Evolutionary conservation across 2,329 filamentous ascomycete genomes (phyloP), one percentile per base, ranked within the genome.

Genomic region (Aspergillus piperis): DNA sequence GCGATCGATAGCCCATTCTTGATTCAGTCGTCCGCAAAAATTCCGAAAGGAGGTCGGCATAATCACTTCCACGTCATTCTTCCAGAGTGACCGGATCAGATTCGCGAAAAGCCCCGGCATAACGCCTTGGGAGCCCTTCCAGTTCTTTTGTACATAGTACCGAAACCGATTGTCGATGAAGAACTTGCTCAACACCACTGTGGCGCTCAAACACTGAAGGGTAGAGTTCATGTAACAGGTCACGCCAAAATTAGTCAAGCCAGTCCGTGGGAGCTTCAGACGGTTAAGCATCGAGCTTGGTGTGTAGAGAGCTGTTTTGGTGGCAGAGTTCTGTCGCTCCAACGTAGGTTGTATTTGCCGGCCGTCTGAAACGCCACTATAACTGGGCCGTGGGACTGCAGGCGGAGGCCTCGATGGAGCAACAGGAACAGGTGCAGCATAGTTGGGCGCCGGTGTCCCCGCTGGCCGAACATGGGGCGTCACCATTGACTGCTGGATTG

Each of bases 141-240:
- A 92, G 81, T 81, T 85, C 70, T 79, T 82, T 70, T 81, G 86
- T 66, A 89, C 85, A 82, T 76, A 84, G 69, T 72, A 80, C 67
- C 72, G 84, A 77, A 77, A 91, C 70, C 71, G 89, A 71, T 80
- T 89, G 80, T 78, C 87, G 73, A 77, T 85, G 80, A 83, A 96
- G 83, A 77, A 86, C 77, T 71, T 85, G 71, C 84, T 85, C 44
- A 89, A 75, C 17, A 82, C 80, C 8, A 83, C 78, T 0, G 92
- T 94, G 1, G 88, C 89, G 60, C 90, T 90, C 17, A 97, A 79
- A 62, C 90, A 90, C 75, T 98, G 94, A 25, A 98, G 81, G 0
- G 89, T 88, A n/a, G 91, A 89, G 75, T 96, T 97, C 82, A 95
- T 92, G 72, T 96, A 97, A 73, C 94, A 97, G 65, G 90, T 93